Evolutionary conservation across 1,284 basidiomycete species (phyloP), one percentile per base, ranked within the genome.

Genomic region (Sanghuangporus sanghuang): DNA sequence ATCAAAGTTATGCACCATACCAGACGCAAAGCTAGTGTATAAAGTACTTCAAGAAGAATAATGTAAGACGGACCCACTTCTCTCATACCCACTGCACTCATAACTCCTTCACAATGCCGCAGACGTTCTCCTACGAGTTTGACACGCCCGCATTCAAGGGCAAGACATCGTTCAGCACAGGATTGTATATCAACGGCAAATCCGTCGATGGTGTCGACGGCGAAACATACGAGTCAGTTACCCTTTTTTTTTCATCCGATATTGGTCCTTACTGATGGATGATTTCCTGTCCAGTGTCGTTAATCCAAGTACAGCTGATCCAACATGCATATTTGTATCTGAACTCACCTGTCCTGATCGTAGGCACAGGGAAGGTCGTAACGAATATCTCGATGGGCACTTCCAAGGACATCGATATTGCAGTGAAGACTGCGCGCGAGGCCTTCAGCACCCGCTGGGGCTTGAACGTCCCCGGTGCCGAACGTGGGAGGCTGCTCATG

Each of bases 121-220:
- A 70, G 44, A 71, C 73, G 38, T 83, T 80, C 77, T 73, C 73
- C 27, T 75, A 92, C 80, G 76, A 85, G 55, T 91, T 91, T 75
- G 74, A 90, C 69, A 85, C 81, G 23, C 79, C 82, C 68, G 71
- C 78, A 68, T 92, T 78, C 85, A 90, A 90, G 77, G 91, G 90
- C 64, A 83, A 84, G 67, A 81, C 85, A 54, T 80, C 81, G 59
- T 83, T 93, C 76, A 79, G 76, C 67, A 87, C 89, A 35, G 92
- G 93, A 54, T 75, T 96, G 67, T 95, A 85, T 81, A 93, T 96
- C 78, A 80, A 87, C 76, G 90, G 90, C 74, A 76, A 96, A 77
- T 96, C 87, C 73, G 79, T 84, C 48, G 84, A 87, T 67, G 90
- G 89, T n/a, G 77, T 78, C n/a, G 82, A 86, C 64, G 76, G 79